Percentiles rank a stretch among this genome's conserved stretches.
Conservation (phyloP, 768 basidiomycete genomes). For the Phylloporus sp. region DNA sequence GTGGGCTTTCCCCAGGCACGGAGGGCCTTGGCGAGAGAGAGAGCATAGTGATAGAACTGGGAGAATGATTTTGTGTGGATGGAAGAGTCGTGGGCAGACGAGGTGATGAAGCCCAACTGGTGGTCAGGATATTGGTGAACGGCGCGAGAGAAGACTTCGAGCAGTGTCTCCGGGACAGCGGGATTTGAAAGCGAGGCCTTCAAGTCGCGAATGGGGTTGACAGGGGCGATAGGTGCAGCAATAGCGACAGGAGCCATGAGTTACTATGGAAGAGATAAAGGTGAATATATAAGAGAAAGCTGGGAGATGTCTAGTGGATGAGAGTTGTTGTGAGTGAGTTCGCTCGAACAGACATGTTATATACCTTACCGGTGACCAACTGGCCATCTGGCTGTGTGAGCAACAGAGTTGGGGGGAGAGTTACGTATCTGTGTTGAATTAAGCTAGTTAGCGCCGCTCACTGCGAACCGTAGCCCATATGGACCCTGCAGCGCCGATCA, state of each 20-base stretch:
- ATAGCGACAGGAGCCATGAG: background rate
- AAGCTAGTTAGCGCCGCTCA: background rate
- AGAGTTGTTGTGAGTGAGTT: background rate
- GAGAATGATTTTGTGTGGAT: conserved; percentile 17
- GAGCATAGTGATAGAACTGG: conserved; percentile 13
- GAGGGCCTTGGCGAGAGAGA: background rate
- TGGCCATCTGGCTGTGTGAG: background rate
- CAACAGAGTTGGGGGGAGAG: background rate
- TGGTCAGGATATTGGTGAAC: conserved; percentile 19
- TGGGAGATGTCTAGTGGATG: background rate
- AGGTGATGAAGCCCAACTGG: conserved; percentile 23
- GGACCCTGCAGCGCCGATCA: background rate
- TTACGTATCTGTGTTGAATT: background rate
- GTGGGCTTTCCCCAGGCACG: conserved; percentile 18
- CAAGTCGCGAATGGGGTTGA: background rate
- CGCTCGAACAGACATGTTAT: background rate
- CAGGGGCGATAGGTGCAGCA: background rate
- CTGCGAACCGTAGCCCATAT: background rate
- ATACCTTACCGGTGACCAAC: background rate
- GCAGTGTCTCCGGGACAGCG: conserved; percentile 3
- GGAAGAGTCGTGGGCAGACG: conserved; percentile 23
- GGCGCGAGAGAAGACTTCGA: conserved; percentile 19
- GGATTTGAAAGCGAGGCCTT: background rate
- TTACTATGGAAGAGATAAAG: background rate
- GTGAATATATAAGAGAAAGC: background rate